Base-by-base conservation (phyloP, 2,329 filamentous ascomycete genomes). In the Chaetomium sp. region DNA sequence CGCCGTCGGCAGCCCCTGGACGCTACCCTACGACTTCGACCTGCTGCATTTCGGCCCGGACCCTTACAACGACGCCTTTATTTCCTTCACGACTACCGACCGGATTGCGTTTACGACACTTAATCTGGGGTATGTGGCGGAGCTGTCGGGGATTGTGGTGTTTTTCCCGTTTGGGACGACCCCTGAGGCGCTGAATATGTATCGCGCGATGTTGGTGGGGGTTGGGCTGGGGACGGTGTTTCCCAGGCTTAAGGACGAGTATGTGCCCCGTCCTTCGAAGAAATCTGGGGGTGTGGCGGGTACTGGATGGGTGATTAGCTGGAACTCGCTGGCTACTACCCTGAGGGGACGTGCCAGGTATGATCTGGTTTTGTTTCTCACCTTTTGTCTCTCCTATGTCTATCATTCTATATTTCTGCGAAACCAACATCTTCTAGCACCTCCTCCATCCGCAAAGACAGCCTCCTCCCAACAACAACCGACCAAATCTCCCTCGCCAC, bases 91-190 rank as follows among this genome's bases (percentile, higher is more conserved):
- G 1, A 72, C 75, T 0, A 76, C 74, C 33, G 69, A 68, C 56
- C 51, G 69, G 12, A 61, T 79, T 11, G 62, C 65, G 10, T 76
- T 74, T 50, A 52, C 65, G 1, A 63, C 70, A 49, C 61, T 79
- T 61, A 78, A 79, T 61, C 71, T 73, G 56, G 71, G 70, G 52
- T 84, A 78, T 68, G 71, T 82, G 19, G 59, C 73, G 27, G 76
- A 80, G 52, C 49, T 78, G 2, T 74, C 77, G 2, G 69, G 72
- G 4, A 62, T 78, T 1, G 71, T 75, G 47, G 72, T 82, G 48
- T 77, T 82, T 43, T 43, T 74, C 35, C 81, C 80, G 66, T 84
- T 83, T 54, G 80, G 81, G 46, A 74, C 74, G 56, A 80, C 77
- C n/a, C 72, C 72, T 33, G 79, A 82, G 35, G 77, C 78, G 9